phyloP scores from a whole-genome alignment of 768 basidiomycete genomes.

The Leucocoprinus birnbaumii region DNA sequence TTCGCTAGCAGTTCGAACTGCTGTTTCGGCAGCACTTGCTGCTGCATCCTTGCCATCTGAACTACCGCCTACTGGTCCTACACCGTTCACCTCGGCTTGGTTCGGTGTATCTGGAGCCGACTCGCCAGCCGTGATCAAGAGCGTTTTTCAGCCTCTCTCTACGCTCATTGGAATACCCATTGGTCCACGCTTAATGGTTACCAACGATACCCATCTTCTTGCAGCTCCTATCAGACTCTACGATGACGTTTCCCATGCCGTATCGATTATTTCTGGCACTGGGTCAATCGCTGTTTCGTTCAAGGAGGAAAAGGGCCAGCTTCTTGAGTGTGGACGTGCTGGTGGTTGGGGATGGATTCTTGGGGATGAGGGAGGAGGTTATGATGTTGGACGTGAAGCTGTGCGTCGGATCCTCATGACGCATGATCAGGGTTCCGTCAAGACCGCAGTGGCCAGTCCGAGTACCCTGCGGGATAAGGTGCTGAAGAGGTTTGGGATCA shows the following conservation, averaged over 20 bases:
- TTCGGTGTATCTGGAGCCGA: slow-evolving; percentile 84
- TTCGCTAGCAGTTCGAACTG: slow-evolving; percentile 44
- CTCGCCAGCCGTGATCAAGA: slow-evolving; percentile 57
- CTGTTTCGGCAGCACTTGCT: slow-evolving; percentile 53
- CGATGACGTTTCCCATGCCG: slow-evolving; percentile 54
- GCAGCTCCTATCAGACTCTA: slow-evolving; percentile 72
- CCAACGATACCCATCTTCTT: slow-evolving; percentile 85
- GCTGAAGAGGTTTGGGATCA: slow-evolving; percentile 53
- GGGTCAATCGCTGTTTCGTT: slow-evolving; percentile 77
- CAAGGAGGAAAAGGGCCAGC: slow-evolving; percentile 34
- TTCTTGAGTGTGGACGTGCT: slow-evolving; percentile 63
- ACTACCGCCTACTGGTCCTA: slow-evolving; percentile 16
- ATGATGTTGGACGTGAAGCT: slow-evolving; percentile 73
- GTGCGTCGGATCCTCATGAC: slow-evolving; percentile 64
- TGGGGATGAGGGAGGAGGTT: slow-evolving; percentile 84
- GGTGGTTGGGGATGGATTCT: slow-evolving; percentile 87
- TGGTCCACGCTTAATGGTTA: slow-evolving; percentile 54
- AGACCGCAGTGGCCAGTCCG: slow-evolving; percentile 23
- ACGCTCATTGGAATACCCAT: slow-evolving; percentile 54
- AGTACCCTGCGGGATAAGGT: slow-evolving; percentile 45
- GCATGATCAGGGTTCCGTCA: slow-evolving; percentile 47
- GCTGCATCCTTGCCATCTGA: slow-evolving; percentile 25
- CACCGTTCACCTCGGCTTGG: slow-evolving; percentile 69
- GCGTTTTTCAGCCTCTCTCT: slow-evolving; percentile 53
- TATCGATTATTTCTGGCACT: slow-evolving; percentile 79